A percentile compares a stretch with the other conserved stretches of the same genome.
phyloP scores from a whole-genome alignment of 2,329 filamentous ascomycete species.

The Curvularia eragrostidis region DNA sequence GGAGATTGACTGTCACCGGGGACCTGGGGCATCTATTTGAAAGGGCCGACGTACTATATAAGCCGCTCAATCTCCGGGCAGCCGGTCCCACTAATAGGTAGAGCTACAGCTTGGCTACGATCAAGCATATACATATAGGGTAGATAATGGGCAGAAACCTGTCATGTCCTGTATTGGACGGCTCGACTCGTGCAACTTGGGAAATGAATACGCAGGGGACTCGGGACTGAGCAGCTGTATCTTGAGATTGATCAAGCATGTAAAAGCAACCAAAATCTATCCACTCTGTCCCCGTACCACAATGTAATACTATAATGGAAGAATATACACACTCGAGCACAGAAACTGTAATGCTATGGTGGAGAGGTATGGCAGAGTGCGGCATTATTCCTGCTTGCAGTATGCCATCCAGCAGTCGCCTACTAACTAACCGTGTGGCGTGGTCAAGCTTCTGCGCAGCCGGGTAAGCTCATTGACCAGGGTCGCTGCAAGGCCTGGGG shows the following conservation, averaged over 20 bases:
- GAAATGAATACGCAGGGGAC: background rate
- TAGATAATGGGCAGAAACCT: background rate
- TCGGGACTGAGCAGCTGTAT: background rate
- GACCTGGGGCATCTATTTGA: background rate
- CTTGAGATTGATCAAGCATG: background rate
- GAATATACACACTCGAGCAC: background rate
- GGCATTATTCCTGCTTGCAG: conserved; percentile 23
- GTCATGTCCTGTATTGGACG: background rate
- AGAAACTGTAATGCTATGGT: background rate
- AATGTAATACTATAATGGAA: background rate
- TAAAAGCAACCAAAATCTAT: background rate
- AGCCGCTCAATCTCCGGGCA: background rate
- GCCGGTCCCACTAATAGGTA: background rate
- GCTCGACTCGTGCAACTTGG: background rate
- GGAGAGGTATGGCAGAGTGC: background rate
- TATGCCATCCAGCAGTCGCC: conserved; percentile 23
- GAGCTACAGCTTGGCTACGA: background rate
- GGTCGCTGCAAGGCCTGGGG: conserved; percentile 17
- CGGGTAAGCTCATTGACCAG: conserved; percentile 23
- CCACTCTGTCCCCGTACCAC: background rate
- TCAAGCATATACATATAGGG: background rate
- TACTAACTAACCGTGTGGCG: conserved; percentile 22
- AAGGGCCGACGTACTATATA: background rate
- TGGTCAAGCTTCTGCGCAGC: conserved; percentile 34
- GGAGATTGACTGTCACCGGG: background rate